Conservation (phyloP, 345 rosid genomes). For the Gynandropsis gynandra region DNA sequence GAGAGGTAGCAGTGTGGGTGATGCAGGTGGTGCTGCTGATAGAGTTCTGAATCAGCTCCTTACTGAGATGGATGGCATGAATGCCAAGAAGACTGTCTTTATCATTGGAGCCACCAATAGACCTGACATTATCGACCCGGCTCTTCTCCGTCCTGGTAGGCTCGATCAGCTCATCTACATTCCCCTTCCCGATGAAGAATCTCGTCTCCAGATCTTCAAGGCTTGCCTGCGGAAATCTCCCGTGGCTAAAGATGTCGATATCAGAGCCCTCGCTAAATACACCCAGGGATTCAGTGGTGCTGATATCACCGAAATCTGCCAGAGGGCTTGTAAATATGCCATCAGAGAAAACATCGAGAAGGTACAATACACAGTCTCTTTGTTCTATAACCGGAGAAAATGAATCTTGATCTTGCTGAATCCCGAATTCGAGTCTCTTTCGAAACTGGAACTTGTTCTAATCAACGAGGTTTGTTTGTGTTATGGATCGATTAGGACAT, state of each 20-base stretch:
- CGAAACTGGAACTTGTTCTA: too few relatives aligned
- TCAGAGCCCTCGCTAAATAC: slow-evolving; percentile 79
- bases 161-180: slow-evolving; percentile 92
- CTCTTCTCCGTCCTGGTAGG: slow-evolving; percentile 90
- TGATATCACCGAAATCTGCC: slow-evolving; percentile 94
- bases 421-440: too few relatives aligned
- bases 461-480: neutral
- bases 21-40: slow-evolving; percentile 98
- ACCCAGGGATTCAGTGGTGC: slow-evolving; percentile 97
- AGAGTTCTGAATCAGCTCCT: slow-evolving; percentile 90
- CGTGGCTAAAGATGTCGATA: slow-evolving; percentile 74
- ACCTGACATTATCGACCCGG: slow-evolving; percentile 91
- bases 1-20: slow-evolving; percentile 84
- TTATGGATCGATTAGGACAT: slow-evolving; percentile 54
- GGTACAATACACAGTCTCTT: slow-evolving; percentile 26
- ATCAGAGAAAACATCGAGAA: slow-evolving; percentile 92
- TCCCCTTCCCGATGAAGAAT: slow-evolving; percentile 93
- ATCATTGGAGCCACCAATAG: slow-evolving; percentile 95
- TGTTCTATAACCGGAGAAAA: too few relatives aligned
- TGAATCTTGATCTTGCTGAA: too few relatives aligned
- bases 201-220: slow-evolving; percentile 74
- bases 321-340: slow-evolving; percentile 89
- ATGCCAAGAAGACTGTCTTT: slow-evolving; percentile 90
- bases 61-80: slow-evolving; percentile 99
- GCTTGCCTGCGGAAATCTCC: slow-evolving; percentile 93